A percentile compares a stretch with the other conserved stretches of the same genome.
These are phyloP conservation scores for Centaurea solstitialis DNA, from an alignment of 129 eudicot species.

Conservation along the genomic window DNA sequence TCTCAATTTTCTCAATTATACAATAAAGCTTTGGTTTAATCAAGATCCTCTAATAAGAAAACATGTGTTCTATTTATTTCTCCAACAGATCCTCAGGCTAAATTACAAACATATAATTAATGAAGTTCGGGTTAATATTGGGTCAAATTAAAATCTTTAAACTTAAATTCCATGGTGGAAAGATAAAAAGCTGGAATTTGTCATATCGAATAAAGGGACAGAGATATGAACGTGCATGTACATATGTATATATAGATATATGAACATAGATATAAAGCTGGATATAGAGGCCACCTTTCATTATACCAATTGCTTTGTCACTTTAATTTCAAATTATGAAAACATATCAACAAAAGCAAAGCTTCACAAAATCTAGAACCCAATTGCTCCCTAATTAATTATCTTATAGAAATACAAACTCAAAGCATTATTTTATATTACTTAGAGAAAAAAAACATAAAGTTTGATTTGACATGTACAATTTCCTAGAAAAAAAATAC, in stretches of 20 bases:
- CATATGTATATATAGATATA: background rate
- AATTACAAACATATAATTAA: no score
- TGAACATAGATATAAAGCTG: constrained; percentile 9
- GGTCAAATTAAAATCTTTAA: background rate
- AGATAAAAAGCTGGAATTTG: constrained; percentile 41
- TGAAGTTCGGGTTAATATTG: constrained; percentile 4
- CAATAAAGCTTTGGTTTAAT: no score
- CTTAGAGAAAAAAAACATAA: no score
- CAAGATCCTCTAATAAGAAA: no score
- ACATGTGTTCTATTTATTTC: no score
- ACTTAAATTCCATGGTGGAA: background rate
- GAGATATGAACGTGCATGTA: constrained; percentile 32
- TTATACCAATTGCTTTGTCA: constrained; percentile 29
- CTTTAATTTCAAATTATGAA: constrained; percentile 23
- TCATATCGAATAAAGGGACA: constrained; percentile 39
- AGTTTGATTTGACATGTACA: no score
- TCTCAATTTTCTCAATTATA: no score
- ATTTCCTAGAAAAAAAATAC: no score
- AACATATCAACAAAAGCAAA: background rate
- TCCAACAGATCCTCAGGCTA: no score
- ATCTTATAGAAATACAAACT: no score
- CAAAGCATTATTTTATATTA: no score
- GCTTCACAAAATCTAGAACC: background rate
- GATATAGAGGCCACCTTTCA: constrained; percentile 2
- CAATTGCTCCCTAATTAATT: background rate